Evolutionary conservation across 78 protist genomes (phyloP).

Genomic region (Dictyostelium firmibasis): DNA sequence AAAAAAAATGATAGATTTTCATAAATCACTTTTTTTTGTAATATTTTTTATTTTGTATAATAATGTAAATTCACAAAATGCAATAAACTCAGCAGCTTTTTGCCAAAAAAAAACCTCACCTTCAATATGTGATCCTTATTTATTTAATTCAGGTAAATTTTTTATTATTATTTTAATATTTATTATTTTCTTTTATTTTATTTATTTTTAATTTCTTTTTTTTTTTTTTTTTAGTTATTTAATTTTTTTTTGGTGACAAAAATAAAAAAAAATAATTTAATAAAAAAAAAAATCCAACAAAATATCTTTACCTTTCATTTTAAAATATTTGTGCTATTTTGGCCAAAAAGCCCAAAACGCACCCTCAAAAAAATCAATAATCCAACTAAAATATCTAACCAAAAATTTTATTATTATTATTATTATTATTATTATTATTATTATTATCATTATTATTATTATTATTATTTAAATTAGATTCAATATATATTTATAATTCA

Average conservation of each 20-base stretch:
- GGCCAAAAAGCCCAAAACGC: no score
- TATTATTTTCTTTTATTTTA: neutral
- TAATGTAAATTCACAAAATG: neutral
- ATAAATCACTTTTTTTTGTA: neutral
- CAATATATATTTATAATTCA: constrained; percentile 15
- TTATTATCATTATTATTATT: neutral
- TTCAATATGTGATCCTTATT: neutral
- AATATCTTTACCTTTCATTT: neutral
- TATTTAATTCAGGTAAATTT: constrained; percentile 18
- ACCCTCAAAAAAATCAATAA: no score
- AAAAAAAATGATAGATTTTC: neutral
- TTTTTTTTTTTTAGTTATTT: no score
- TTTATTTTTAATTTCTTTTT: neutral
- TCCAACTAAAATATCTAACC: neutral
- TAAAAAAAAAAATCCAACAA: neutral
- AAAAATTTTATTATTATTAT: neutral
- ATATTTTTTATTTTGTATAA: neutral
- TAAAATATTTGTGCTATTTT: neutral
- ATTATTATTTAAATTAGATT: neutral
- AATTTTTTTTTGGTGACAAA: no score
- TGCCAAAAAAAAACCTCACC: constrained; percentile 23
- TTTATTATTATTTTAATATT: no score
- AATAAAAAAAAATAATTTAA: no score
- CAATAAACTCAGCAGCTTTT: constrained; percentile 5
- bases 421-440: no score